Evolutionary conservation across 192 early-diverging fungal species (phyloP).

Genomic region (Umbelopsis sp.): DNA sequence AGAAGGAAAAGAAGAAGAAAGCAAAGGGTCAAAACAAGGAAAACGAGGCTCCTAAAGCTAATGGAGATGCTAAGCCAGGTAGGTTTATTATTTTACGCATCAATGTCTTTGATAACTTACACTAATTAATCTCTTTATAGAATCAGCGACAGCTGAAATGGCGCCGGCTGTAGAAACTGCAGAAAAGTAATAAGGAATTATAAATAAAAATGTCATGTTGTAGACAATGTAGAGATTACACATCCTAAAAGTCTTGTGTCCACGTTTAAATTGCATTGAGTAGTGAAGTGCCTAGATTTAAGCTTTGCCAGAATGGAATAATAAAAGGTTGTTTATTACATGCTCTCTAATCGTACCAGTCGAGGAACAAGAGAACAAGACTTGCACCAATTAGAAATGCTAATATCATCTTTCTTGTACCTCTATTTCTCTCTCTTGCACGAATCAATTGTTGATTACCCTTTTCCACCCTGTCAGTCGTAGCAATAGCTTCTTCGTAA

Average conservation of each 20-base stretch:
- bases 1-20: constrained; percentile 58
- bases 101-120: too few relatives aligned
- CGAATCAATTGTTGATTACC: constrained; percentile 69
- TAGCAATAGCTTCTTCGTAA: constrained; percentile 70
- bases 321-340: neutral
- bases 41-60: constrained; percentile 7
- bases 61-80: neutral
- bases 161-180: neutral
- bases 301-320: neutral
- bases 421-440: constrained; percentile 63
- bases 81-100: neutral
- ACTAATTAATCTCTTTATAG: neutral
- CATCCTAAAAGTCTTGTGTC: too few relatives aligned
- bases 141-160: neutral
- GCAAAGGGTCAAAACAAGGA: constrained; percentile 52
- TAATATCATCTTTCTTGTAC: constrained; percentile 75
- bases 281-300: too few relatives aligned
- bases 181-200: neutral
- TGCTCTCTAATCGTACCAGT: constrained; percentile 57
- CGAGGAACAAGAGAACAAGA: constrained; percentile 73
- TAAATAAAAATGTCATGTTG: neutral
- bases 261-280: too few relatives aligned
- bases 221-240: neutral
- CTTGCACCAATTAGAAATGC: constrained; percentile 71
- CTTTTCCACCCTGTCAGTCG: constrained; percentile 59